Base-by-base conservation (phyloP, 352 stramenopile species). In the Globisporangium rhizosaccharum region DNA sequence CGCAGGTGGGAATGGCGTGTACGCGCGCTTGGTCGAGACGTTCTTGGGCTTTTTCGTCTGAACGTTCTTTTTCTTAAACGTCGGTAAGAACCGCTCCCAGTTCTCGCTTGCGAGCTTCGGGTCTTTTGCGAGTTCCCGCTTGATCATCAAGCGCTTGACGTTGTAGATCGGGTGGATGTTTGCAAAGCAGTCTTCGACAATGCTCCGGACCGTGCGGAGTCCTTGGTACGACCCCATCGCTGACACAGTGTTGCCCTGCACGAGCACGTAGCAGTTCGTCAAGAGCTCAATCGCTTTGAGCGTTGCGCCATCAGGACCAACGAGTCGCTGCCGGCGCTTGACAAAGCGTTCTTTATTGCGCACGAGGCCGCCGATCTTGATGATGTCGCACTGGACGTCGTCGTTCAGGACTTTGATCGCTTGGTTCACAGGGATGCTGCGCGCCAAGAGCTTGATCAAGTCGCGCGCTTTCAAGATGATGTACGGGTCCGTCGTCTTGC, bases 131-230 rank as follows among this genome's bases (percentile, higher is more conserved):
- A 99, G 76, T 75, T 99, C 97, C 41, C 96, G 90, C 76, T 99
- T 98, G 74, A 99, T 99, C 97, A 99, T 99, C 23, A 99, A 77
- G n/a, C 95, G 96, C 82, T 99, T 99, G 59, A 99, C 98, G 68
- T 99, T 98, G 86, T 99, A 99, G 56, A 99, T 98, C 36, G 97
- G 97, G 69, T 99, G 97, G 46, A 99, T 95, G 73, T 99, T 99
- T n/a, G 97, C 93, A 70, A 99, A 99, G 72, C 97, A 99, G 70
- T 99, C 97, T 61, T 99, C 77, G 20, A 99, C 91, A 39, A 99
- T 98, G 54, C 97, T 97, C 49, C 97, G 89, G 41, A 98, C 92
- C 62, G 93, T 94, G 68, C 96, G 96, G 14, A 98, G 78, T 26
- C 95, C 93, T 37, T 96, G 84, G 71, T 96, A 96, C 42, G 65